Conservation (phyloP, 345 rosid species). For the Noccaea bulbosa region DNA sequence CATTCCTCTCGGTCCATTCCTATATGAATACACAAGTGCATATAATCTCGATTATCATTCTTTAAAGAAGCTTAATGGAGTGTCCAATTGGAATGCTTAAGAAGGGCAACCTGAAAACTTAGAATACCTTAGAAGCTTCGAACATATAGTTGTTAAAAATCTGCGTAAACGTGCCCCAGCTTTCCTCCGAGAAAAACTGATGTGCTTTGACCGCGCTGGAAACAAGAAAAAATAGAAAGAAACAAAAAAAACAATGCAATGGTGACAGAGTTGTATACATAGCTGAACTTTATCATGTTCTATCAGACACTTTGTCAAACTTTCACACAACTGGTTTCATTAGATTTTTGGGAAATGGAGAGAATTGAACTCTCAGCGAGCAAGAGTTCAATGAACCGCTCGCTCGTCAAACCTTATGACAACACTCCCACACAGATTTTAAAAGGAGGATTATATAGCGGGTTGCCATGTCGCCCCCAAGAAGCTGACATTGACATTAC, state of each 20-base stretch:
- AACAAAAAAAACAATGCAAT: conserved; percentile 44
- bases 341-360: conserved; percentile 80
- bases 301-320: conserved; percentile 23
- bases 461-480: conserved; percentile 97
- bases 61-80: background rate
- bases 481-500: conserved; percentile 97
- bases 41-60: background rate
- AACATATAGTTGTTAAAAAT: conserved; percentile 79
- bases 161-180: conserved; percentile 83
- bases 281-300: conserved; percentile 18
- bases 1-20: conserved; percentile 83
- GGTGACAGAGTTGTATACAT: conserved; percentile 39
- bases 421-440: conserved; percentile 81
- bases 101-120: conserved; percentile 13
- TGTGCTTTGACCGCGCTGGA: conserved; percentile 92
- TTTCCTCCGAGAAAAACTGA: conserved; percentile 90
- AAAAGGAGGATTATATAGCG: conserved; percentile 65
- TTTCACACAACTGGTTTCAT: conserved; percentile 18
- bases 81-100: background rate
- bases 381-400: conserved; percentile 87
- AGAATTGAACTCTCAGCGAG: conserved; percentile 99
- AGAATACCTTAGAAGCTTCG: conserved; percentile 87
- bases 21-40: conserved; percentile 33
- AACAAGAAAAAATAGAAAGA: conserved; percentile 42
- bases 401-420: conserved; percentile 98